Percentiles rank a stretch among this genome's conserved stretches.
Conservation (phyloP, 192 early-diverging fungal species). For the Dissophora ornata region DNA sequence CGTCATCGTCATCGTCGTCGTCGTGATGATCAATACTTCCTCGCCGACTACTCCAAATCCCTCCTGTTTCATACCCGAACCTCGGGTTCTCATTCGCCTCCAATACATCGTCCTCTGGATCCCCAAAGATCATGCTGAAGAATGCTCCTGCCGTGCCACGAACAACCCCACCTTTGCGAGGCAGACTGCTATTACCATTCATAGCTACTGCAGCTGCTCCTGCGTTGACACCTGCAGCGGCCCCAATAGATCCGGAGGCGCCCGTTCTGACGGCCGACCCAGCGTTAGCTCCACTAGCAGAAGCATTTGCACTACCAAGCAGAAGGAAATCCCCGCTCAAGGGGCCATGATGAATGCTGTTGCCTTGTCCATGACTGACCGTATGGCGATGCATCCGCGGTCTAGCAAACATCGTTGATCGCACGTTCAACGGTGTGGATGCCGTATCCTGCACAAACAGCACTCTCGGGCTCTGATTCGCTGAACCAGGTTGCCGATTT, state of each 20-base stretch:
- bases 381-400: constrained; percentile 20
- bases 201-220: too few relatives aligned
- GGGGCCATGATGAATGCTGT: constrained; percentile 27
- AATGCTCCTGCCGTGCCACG: constrained; percentile 41
- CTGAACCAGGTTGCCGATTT: background rate
- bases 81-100: constrained; percentile 40
- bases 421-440: background rate
- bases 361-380: constrained; percentile 37
- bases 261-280: too few relatives aligned
- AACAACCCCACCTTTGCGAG: background rate
- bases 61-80: constrained; percentile 51
- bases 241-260: background rate
- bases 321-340: too few relatives aligned
- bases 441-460: constrained; percentile 13
- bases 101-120: constrained; percentile 9
- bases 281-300: too few relatives aligned
- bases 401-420: constrained; percentile 25
- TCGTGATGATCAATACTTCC: constrained; percentile 32
- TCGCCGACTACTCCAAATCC: constrained; percentile 36
- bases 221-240: background rate
- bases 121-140: constrained; percentile 53
- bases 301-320: too few relatives aligned
- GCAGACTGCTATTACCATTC: background rate
- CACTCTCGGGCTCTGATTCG: constrained; percentile 24
- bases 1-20: constrained; percentile 47